Percentiles rank a stretch among this genome's conserved stretches.
phyloP scores from a whole-genome alignment of 495 filamentous ascomycete genomes.

The Penicillium samsonianum region DNA sequence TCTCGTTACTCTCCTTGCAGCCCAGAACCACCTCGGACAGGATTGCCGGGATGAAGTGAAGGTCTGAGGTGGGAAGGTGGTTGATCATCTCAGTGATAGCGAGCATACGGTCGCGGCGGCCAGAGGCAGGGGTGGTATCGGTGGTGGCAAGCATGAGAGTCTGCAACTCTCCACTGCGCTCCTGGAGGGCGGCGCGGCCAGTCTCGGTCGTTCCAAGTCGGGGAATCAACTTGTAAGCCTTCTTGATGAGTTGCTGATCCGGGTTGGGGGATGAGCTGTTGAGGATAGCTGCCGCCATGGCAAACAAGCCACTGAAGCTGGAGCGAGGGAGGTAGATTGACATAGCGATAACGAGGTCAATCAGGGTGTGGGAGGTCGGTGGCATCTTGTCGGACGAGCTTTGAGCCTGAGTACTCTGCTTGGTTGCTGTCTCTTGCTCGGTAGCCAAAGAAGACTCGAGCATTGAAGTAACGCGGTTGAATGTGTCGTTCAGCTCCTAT shows the following conservation, averaged over 20 bases:
- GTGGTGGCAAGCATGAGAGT: constrained; percentile 71
- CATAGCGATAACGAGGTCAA: constrained; percentile 94
- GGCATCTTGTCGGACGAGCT: constrained; percentile 72
- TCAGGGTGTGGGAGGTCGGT: constrained; percentile 89
- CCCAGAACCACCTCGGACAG: constrained; percentile 92
- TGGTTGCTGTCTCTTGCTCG: constrained; percentile 57
- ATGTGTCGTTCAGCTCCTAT: constrained; percentile 81
- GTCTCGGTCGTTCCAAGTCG: constrained; percentile 76
- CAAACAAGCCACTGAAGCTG: constrained; percentile 78
- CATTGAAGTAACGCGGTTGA: constrained; percentile 79
- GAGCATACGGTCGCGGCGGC: constrained; percentile 78
- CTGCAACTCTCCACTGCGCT: constrained; percentile 75
- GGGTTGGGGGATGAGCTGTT: constrained; percentile 49
- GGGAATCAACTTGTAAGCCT: constrained; percentile 96
- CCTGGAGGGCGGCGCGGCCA: constrained; percentile 68
- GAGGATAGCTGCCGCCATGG: constrained; percentile 77
- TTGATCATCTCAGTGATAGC: constrained; percentile 78
- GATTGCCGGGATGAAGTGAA: constrained; percentile 90
- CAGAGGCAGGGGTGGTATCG: constrained; percentile 80
- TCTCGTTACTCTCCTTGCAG: constrained; percentile 96
- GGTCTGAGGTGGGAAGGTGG: constrained; percentile 68
- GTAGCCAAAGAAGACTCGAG: constrained; percentile 67
- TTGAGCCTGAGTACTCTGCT: constrained; percentile 60
- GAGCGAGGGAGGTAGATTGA: constrained; percentile 86
- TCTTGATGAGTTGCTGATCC: constrained; percentile 97